Base-by-base conservation (phyloP, 164 flowering plant genomes). In the Saururus chinensis region DNA sequence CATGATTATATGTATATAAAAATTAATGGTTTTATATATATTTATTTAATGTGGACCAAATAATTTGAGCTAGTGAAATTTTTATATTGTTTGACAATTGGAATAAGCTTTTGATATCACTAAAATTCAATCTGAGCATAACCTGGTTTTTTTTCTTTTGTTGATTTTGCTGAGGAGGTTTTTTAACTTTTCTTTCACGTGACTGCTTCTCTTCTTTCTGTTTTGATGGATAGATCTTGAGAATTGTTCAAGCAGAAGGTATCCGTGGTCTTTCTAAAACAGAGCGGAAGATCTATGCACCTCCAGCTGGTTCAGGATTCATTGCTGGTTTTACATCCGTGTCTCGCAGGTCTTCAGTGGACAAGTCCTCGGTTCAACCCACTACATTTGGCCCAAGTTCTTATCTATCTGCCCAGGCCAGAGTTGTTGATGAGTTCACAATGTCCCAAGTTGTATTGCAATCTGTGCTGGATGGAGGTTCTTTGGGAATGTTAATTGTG, bases 271-370 rank as follows among this genome's bases (percentile, higher is more conserved):
- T 90, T 62, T 81, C 98, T 19, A 77, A 82, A 74, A 83, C 79
- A 61, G 84, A 88, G 16, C 86, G 91, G 40, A 86, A 83, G 69
- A 56, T 62, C 37, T 93, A 85, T 76, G 81, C 85, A 60, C 98
- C 97, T 66, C 97, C 98, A 66, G 89, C 90, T 60, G 97, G 98
- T 70, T 83, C 96, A 24, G 98, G 98, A 26, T 89, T 88, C 70
- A 82, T 86, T 68, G 79, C 95, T 37, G 98, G 98, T 51, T 82
- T 86, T 69, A 70, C 79, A 66, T 79, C 93, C 23, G 68, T 83
- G 20, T 76, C 89, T 20, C 87, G 78, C 42, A 79, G 89, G 76
- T 71, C 84, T 40, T 70, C 84, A 42, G 42, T 74, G 35, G 97
- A 88, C 55, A 60, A 60, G 68, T 75, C 77, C 59, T 67, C 78